Percentiles rank a stretch among this genome's conserved stretches.
Evolutionary conservation across 176 grass and related monocot species (phyloP).

Genomic region (Hordeum marinum): DNA sequence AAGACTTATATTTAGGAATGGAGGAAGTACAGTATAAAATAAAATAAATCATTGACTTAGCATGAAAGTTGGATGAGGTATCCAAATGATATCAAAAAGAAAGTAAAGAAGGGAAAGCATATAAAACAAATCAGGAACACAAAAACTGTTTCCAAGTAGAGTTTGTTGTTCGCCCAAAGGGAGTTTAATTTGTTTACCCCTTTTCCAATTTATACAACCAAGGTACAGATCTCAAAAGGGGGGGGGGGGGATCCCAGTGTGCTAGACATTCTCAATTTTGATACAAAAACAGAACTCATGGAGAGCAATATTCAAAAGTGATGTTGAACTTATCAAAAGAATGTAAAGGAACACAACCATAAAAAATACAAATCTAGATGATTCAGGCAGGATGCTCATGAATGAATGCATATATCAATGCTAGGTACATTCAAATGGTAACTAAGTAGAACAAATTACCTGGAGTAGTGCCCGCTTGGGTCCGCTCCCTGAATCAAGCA

Average conservation of each 20-base stretch:
- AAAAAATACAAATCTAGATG: not conserved
- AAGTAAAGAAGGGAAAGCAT: not conserved
- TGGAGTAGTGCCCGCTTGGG: slow-evolving; percentile 46
- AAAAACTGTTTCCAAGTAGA: not conserved
- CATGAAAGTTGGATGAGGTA: not conserved
- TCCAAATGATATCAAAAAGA: not conserved
- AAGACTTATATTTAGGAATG: no score
- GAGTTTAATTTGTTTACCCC: not conserved
- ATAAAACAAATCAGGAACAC: not conserved
- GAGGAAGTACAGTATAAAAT: not conserved
- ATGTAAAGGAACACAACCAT: slow-evolving; percentile 4
- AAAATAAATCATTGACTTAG: not conserved
- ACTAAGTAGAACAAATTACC: slow-evolving; percentile 34
- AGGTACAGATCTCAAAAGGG: not conserved
- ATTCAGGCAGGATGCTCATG: not conserved
- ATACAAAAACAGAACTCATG: not conserved
- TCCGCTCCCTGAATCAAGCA: slow-evolving; percentile 46
- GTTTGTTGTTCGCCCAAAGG: not conserved
- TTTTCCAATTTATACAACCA: not conserved
- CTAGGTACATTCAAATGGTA: not conserved
- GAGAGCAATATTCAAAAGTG: not conserved
- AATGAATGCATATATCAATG: not conserved
- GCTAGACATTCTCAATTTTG: not conserved
- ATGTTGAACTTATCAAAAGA: not conserved
- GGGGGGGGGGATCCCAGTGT: not conserved